Evolutionary conservation across 768 basidiomycete species (phyloP).

Genomic region (Cantharellus anzutake): DNA sequence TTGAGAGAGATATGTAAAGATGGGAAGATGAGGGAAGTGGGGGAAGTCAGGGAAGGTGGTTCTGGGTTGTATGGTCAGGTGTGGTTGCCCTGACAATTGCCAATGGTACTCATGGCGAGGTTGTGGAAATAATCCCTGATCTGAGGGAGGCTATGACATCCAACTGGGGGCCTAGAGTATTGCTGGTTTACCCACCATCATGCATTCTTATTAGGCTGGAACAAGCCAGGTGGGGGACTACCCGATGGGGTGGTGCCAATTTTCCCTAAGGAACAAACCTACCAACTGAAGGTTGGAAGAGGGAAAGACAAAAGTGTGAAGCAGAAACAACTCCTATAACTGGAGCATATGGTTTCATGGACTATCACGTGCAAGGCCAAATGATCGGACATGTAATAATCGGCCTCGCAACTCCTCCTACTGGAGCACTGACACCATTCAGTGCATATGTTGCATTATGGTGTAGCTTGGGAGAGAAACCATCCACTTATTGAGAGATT

Average conservation of each 20-base stretch:
- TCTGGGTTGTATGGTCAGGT: too few species aligned
- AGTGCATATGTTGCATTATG: slow-evolving; percentile 25
- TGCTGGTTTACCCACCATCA: neutral
- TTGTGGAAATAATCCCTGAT: slow-evolving; percentile 20
- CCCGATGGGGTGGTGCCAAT: neutral
- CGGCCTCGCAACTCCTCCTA: slow-evolving; percentile 18
- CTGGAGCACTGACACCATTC: slow-evolving; percentile 15
- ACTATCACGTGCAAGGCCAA: slow-evolving; percentile 7
- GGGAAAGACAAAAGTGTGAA: slow-evolving; percentile 7
- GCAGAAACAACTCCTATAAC: slow-evolving; percentile 9
- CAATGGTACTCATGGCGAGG: slow-evolving; percentile 21
- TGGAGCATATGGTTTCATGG: slow-evolving; percentile 4
- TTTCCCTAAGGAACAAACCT: neutral
- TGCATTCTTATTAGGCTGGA: neutral
- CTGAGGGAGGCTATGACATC: slow-evolving; percentile 14
- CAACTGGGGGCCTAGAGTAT: neutral
- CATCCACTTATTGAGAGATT: neutral
- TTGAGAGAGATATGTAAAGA: too few species aligned
- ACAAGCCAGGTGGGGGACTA: neutral
- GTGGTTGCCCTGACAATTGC: too few species aligned
- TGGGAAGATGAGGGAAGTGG: too few species aligned
- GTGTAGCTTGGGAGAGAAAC: neutral
- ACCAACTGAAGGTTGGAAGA: neutral
- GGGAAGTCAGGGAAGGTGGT: too few species aligned
- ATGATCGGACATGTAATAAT: slow-evolving; percentile 15